These are phyloP conservation scores for Rhodocollybia butyracea DNA, from an alignment of 768 basidiomycete species.

Conservation along the genomic window DNA sequence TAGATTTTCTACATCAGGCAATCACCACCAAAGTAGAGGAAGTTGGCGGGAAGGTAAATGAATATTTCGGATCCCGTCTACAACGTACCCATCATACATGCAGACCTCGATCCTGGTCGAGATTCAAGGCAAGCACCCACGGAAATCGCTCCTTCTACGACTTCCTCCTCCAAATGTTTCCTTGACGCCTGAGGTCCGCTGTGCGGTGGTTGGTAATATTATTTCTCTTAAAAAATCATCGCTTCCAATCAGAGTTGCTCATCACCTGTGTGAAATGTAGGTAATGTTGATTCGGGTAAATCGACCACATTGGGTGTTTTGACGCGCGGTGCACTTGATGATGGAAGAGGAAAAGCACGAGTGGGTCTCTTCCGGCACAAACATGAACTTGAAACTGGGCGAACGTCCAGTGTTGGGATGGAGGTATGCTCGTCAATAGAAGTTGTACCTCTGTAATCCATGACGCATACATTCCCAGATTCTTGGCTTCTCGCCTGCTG, in stretches of 20 bases:
- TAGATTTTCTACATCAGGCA: slow-evolving; percentile 41
- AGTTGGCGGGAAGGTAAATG: slow-evolving; percentile 70
- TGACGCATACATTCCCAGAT: slow-evolving; percentile 48
- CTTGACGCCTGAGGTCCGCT: slow-evolving; percentile 86
- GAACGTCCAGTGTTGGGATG: slow-evolving; percentile 96
- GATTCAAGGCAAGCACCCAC: slow-evolving; percentile 40
- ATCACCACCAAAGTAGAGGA: slow-evolving; percentile 61
- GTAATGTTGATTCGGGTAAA: slow-evolving; percentile 92
- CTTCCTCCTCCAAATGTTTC: slow-evolving; percentile 75
- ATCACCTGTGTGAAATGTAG: too few relatives aligned
- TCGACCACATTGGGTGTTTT: slow-evolving; percentile 93
- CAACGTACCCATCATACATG: too few relatives aligned
- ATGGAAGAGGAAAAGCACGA: slow-evolving; percentile 78
- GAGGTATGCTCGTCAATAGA: slow-evolving; percentile 59
- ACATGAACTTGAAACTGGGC: slow-evolving; percentile 93
- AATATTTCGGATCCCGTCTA: not conserved
- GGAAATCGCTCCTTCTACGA: slow-evolving; percentile 62
- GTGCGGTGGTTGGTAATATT: slow-evolving; percentile 95
- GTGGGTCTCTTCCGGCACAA: slow-evolving; percentile 94
- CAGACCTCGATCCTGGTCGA: slow-evolving; percentile 61
- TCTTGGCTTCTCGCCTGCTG: slow-evolving; percentile 78
- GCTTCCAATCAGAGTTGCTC: too few relatives aligned
- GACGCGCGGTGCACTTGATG: slow-evolving; percentile 85
- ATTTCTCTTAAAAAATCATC: slow-evolving; percentile 93
- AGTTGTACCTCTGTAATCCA: not conserved